Evolutionary conservation across 2,329 filamentous ascomycete species (phyloP).

Genomic region (Phaeosphaeriaceae sp.): DNA sequence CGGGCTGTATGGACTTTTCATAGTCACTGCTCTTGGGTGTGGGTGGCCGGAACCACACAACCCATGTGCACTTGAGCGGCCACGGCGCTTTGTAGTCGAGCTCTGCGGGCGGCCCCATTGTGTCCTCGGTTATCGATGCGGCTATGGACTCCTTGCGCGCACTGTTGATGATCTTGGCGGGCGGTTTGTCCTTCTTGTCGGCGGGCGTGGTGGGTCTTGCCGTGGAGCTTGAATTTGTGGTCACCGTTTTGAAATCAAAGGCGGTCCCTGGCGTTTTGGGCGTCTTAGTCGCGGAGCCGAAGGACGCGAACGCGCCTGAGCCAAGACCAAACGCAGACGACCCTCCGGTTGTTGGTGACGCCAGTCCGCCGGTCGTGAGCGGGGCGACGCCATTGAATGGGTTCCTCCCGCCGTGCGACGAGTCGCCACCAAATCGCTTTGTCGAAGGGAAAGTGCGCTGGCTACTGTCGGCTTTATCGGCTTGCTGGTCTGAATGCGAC

Average conservation of each 20-base stretch:
- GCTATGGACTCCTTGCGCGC: slow-evolving; percentile 44
- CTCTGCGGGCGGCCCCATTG: slow-evolving; percentile 49
- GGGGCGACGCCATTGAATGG: slow-evolving; percentile 80
- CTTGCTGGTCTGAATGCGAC: slow-evolving; percentile 62
- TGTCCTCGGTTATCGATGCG: slow-evolving; percentile 35
- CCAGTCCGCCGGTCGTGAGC: slow-evolving; percentile 68
- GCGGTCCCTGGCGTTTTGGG: slow-evolving; percentile 83
- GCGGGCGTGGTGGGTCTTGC: slow-evolving; percentile 61
- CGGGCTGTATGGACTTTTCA: slow-evolving; percentile 90
- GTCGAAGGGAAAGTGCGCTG: slow-evolving; percentile 70
- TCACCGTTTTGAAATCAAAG: slow-evolving; percentile 75
- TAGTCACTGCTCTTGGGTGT: slow-evolving; percentile 98
- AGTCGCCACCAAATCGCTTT: slow-evolving; percentile 78
- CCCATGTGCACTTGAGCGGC: slow-evolving; percentile 84
- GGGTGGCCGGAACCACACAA: slow-evolving; percentile 96
- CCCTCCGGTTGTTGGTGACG: slow-evolving; percentile 77
- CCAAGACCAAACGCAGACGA: slow-evolving; percentile 93
- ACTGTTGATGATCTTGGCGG: slow-evolving; percentile 41
- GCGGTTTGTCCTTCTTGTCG: slow-evolving; percentile 63
- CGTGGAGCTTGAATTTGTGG: slow-evolving; percentile 48
- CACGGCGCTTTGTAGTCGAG: slow-evolving; percentile 48
- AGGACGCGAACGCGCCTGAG: slow-evolving; percentile 95
- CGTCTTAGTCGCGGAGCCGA: slow-evolving; percentile 81
- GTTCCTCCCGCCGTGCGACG: slow-evolving; percentile 78
- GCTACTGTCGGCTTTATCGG: slow-evolving; percentile 60